A percentile compares a stretch with the other conserved stretches of the same genome.
Conservation (phyloP, 495 filamentous ascomycete species). For the Paragyromitra xinjiangensis region DNA sequence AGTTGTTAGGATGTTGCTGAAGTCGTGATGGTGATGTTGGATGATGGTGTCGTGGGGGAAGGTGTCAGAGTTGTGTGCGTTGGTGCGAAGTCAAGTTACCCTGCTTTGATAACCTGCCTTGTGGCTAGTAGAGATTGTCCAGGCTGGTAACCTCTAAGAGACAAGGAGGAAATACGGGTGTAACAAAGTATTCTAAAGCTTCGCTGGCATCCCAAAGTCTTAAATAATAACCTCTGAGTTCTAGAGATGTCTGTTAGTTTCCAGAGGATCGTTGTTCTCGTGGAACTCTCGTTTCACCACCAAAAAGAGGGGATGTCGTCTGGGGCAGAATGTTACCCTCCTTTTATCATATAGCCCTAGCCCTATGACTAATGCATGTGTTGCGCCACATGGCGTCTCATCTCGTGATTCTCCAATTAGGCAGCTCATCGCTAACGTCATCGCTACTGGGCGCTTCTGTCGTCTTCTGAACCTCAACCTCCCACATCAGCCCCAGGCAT, state of each 20-base stretch:
- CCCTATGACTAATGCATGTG: not conserved
- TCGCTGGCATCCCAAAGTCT: not conserved
- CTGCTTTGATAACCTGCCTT: not conserved
- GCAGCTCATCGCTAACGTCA: conserved; percentile 22
- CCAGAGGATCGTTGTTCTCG: not conserved
- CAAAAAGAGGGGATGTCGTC: conserved; percentile 5
- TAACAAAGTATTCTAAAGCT: not conserved
- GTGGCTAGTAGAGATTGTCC: not conserved
- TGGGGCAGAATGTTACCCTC: not conserved
- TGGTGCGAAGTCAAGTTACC: conserved; percentile 4
- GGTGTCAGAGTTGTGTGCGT: not conserved
- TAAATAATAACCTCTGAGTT: not conserved
- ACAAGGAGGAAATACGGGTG: not conserved
- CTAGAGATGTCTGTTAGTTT: not conserved
- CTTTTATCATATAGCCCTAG: not conserved
- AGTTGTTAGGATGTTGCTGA: not conserved
- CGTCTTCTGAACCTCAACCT: not conserved
- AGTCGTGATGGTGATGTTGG: not conserved
- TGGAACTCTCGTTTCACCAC: not conserved
- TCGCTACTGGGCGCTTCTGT: not conserved
- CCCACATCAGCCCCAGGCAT: not conserved
- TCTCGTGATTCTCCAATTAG: not conserved
- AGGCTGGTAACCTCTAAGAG: not conserved
- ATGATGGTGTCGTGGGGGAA: not conserved
- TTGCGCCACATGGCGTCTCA: not conserved